Base-by-base conservation (phyloP, 2,329 filamentous ascomycete species). In the Aspergillus sp. region DNA sequence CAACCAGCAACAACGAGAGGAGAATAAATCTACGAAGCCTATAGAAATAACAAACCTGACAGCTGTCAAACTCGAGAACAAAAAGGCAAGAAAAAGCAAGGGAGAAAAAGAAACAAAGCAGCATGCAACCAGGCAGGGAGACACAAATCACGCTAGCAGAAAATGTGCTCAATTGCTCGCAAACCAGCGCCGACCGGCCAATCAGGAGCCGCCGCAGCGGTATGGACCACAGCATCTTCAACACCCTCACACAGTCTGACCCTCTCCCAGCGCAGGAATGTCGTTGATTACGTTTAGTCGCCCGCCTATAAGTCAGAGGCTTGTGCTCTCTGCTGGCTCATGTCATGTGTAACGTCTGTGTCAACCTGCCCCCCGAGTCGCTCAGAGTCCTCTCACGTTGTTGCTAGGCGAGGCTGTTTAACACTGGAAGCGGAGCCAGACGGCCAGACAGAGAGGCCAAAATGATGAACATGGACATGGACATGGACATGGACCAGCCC, bases 81-180 rank as follows among this genome's bases (percentile, higher is more conserved):
- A 21, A 31, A 37, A 37, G 15, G 35, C 12, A 37, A 37, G 14
- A 14, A 37, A n/a, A 37, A 37, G 35, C 12, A 37, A n/a, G 35
- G 14, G 9, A 31, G 27, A 37, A 37, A 37, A 37, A 37, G 35
- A 37, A 37, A 37, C 5, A n/a, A 37, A 37, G 35, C 12, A 15
- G 5, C 14, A 37, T 37, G 35, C 35, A n/a, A 14, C 6, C 35
- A 37, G 35, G 5, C 35, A n/a, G 35, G 8, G 9, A 11, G 27
- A 31, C 27, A 31, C 27, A 31, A 31, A 31, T 31, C 27, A 31
- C 55, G 52, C 52, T 52, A 40, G 21, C 27, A 44, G 31, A 15
- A 64, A 70, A 70, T 60, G 14, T 64, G 68, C 67, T 68, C 68
- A 70, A 68, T 67, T 67, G 49, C 49, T 59, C 65, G 65, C 68